A percentile compares a stretch with the other conserved stretches of the same genome.
phyloP scores from a whole-genome alignment of 352 stramenopile species.

The Pythium phragmitis region DNA sequence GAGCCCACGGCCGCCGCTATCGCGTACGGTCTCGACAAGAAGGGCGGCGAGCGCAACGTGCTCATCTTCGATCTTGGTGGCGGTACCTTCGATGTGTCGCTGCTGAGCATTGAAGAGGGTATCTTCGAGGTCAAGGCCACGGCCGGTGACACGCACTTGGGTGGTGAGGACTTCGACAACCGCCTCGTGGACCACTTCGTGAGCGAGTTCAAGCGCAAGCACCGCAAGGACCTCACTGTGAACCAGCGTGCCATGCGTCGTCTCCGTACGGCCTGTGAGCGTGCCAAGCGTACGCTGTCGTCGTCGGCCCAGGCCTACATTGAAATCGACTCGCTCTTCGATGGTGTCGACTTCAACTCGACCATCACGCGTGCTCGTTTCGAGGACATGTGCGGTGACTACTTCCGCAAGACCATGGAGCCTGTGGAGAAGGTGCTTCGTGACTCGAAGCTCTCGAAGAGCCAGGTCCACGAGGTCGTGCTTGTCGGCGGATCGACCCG shows the following conservation, averaged over 20 bases:
- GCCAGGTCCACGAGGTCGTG: constrained; percentile 97
- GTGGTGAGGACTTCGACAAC: constrained; percentile 95
- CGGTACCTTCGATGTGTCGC: constrained; percentile 1
- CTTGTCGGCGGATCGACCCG: constrained; percentile 97
- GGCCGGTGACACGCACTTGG: constrained; percentile 92
- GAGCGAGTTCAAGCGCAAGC: constrained; percentile 92
- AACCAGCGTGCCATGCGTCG: constrained; percentile 91
- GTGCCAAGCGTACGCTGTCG: constrained; percentile 94
- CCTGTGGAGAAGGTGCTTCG: constrained; percentile 98
- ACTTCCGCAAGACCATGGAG: constrained; percentile 95
- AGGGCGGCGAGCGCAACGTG: constrained; percentile 16
- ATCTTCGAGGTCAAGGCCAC: constrained; percentile 97
- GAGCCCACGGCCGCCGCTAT: constrained; percentile 92
- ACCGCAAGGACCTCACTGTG: constrained; percentile 84
- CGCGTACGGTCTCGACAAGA: constrained; percentile 79
- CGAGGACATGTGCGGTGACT: constrained; percentile 92
- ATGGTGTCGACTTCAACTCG: constrained; percentile 95
- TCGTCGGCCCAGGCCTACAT: constrained; percentile 92
- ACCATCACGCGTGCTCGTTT: constrained; percentile 95
- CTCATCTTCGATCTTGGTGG: constrained; percentile 6
- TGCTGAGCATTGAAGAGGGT: constrained; percentile 60
- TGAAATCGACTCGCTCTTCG: constrained; percentile 93
- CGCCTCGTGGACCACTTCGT: constrained; percentile 92
- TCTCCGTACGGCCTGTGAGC: constrained; percentile 92
- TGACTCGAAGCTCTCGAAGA: constrained; percentile 94